These are phyloP conservation scores for Solanum hybrid DNA, from an alignment of 305 asterid genomes.

Conservation along the genomic window DNA sequence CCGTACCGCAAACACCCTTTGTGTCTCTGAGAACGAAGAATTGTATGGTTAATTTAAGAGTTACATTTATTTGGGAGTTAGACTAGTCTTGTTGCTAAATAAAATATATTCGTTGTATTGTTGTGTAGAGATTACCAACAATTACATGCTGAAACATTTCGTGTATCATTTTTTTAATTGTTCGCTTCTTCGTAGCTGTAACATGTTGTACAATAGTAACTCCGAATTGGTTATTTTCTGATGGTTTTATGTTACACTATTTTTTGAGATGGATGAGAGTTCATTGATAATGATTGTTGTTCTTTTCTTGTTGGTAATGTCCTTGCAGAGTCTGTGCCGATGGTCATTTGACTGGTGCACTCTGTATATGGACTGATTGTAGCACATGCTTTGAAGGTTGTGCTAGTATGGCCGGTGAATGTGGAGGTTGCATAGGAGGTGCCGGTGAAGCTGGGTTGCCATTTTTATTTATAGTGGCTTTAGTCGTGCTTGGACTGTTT, in stretches of 20 bases:
- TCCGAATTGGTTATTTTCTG: not conserved
- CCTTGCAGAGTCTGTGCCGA: slow-evolving; percentile 74
- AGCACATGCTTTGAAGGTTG: slow-evolving; percentile 86
- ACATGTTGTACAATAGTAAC: not conserved
- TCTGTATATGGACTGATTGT: slow-evolving; percentile 95
- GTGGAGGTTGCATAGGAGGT: slow-evolving; percentile 92
- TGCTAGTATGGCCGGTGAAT: slow-evolving; percentile 66
- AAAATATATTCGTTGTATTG: not conserved
- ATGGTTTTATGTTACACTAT: not conserved
- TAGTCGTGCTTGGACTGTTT: slow-evolving; percentile 70
- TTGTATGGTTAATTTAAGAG: not conserved
- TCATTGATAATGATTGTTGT: not conserved
- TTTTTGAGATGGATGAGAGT: not conserved
- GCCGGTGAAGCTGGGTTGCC: slow-evolving; percentile 98
- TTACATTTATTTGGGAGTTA: not conserved
- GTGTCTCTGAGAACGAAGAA: not conserved
- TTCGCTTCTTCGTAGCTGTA: not conserved
- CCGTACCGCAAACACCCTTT: not conserved
- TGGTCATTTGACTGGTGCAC: slow-evolving; percentile 92
- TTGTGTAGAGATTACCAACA: not conserved
- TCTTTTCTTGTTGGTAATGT: not conserved
- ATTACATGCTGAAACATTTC: not conserved
- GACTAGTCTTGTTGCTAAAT: not conserved
- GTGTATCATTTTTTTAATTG: not conserved
- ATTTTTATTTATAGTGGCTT: slow-evolving; percentile 55